These are phyloP conservation scores for Didymella pomorum DNA, from an alignment of 2,329 filamentous ascomycete genomes.

Conservation along the genomic window DNA sequence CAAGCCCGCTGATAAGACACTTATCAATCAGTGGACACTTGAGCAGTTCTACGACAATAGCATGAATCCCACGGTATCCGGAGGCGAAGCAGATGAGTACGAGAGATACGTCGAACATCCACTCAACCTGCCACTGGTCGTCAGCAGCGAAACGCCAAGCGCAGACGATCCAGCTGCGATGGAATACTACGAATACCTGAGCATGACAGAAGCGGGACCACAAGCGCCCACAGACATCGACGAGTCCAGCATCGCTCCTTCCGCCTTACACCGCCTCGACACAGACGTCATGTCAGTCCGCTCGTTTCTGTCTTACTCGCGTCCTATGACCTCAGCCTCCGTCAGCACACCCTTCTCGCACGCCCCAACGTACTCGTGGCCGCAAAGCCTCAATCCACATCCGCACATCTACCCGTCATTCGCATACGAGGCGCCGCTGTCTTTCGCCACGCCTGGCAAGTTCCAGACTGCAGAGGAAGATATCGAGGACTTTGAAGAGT, in stretches of 20 bases:
- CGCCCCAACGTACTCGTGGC: conserved; percentile 37
- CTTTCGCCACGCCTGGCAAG: conserved; percentile 39
- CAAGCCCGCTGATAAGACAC: conserved; percentile 75
- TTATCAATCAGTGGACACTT: conserved; percentile 87
- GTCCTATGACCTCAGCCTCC: conserved; percentile 39
- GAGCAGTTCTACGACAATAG: conserved; percentile 85
- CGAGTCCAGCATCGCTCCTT: conserved; percentile 25
- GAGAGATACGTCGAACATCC: conserved; percentile 87
- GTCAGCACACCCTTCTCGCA: conserved; percentile 47
- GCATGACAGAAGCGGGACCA: conserved; percentile 54
- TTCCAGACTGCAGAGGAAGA: conserved; percentile 69
- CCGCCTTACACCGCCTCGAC: conserved; percentile 30
- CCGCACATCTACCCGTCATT: conserved; percentile 26
- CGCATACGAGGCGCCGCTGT: conserved; percentile 10
- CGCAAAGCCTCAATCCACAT: conserved; percentile 29
- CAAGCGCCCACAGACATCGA: conserved; percentile 30
- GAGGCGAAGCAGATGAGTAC: conserved; percentile 84
- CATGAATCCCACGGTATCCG: conserved; percentile 81
- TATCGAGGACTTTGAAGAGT: conserved; percentile 75
- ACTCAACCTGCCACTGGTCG: conserved; percentile 83
- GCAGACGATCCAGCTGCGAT: conserved; percentile 58
- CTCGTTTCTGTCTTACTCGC: conserved; percentile 34
- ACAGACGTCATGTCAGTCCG: conserved; percentile 38
- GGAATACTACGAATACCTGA: conserved; percentile 84
- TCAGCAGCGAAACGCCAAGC: conserved; percentile 70